These are phyloP conservation scores for Torulaspora globosa DNA, from an alignment of 1,139 yeast species.

Conservation along the genomic window DNA sequence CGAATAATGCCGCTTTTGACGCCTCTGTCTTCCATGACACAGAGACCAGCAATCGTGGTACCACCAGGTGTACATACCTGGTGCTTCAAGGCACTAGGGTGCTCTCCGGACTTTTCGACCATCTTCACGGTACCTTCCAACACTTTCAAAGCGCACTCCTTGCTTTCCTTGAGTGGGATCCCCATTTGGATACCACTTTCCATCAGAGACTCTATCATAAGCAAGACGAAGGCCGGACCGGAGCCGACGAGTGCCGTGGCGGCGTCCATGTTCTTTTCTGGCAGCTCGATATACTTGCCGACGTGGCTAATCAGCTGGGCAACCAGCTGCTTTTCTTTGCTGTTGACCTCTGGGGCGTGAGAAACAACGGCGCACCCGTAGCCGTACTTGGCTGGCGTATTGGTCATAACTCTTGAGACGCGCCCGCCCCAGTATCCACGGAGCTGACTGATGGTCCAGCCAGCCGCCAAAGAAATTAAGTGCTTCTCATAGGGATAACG, in stretches of 20 bases:
- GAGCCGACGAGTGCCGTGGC: constrained; percentile 95
- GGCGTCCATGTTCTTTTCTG: constrained; percentile 93
- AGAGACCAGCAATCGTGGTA: constrained; percentile 91
- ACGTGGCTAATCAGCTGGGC: constrained; percentile 58
- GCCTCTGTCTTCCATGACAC: constrained; percentile 88
- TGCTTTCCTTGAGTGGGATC: constrained; percentile 78
- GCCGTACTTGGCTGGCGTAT: constrained; percentile 91
- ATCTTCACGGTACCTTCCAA: constrained; percentile 95
- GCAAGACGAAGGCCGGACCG: constrained; percentile 90
- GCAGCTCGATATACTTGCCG: constrained; percentile 67
- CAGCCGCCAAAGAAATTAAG: constrained; percentile 83
- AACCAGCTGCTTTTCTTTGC: constrained; percentile 49
- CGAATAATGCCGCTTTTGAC: constrained; percentile 83
- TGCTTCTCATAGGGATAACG: constrained; percentile 62
- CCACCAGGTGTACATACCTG: constrained; percentile 98
- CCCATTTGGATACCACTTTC: constrained; percentile 98
- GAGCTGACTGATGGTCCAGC: constrained; percentile 77
- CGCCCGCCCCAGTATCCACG: constrained; percentile 46
- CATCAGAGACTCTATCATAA: constrained; percentile 85
- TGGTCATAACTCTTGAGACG: constrained; percentile 94
- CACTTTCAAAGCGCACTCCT: constrained; percentile 90
- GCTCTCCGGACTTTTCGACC: constrained; percentile 76
- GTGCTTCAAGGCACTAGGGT: constrained; percentile 87
- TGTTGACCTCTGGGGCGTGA: constrained; percentile 50
- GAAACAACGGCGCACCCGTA: constrained; percentile 91